Evolutionary conservation across 345 rosid genomes (phyloP).

Genomic region (Eucalyptus tenuipes): DNA sequence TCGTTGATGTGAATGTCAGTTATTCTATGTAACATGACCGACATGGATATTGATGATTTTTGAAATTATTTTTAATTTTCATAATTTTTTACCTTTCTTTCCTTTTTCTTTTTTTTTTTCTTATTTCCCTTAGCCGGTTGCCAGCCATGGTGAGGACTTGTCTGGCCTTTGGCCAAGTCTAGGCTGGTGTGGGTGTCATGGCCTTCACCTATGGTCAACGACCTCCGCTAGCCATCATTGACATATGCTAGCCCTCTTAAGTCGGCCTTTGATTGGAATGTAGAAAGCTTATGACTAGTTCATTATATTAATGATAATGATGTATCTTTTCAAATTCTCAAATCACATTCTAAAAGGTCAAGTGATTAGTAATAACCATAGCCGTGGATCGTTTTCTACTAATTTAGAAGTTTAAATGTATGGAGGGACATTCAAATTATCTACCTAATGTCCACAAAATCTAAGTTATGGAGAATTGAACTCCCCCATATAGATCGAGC

Average conservation of each 20-base stretch:
- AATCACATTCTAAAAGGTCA: not conserved
- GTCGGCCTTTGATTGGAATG: not conserved
- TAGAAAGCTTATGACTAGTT: not conserved
- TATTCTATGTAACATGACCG: rapidly evolving
- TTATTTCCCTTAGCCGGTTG: not conserved
- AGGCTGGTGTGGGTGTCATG: no score
- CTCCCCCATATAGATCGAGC: no score
- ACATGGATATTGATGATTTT: no score
- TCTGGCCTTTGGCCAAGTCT: rapidly evolving
- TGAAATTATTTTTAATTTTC: no score
- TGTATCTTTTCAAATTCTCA: not conserved
- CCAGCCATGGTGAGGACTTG: rapidly evolving
- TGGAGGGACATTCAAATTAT: not conserved
- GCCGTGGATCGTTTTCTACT: not conserved
- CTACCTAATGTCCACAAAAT: not conserved
- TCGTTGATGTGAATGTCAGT: rapidly evolving
- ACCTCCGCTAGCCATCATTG: rapidly evolving
- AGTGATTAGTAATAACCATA: not conserved
- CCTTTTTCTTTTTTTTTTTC: no score
- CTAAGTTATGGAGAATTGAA: no score
- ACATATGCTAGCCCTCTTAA: no score
- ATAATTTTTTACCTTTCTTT: no score
- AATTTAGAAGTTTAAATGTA: not conserved
- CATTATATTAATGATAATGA: not conserved
- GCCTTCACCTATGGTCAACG: no score